Conservation (phyloP, 345 rosid genomes). For the Salix udensis region DNA sequence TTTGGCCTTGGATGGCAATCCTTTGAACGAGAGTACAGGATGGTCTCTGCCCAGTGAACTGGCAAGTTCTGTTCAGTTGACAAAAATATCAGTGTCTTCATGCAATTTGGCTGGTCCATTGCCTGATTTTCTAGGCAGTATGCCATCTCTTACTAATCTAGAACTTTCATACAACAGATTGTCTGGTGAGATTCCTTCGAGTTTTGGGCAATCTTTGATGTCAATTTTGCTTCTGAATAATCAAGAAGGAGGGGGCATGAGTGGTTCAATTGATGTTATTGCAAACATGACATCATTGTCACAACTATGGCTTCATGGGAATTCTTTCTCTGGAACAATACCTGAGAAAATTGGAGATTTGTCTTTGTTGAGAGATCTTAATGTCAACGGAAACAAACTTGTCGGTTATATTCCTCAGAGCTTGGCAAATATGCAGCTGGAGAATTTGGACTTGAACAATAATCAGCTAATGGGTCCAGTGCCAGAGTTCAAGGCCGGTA, state of each 20-base stretch:
- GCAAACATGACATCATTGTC: conserved; percentile 36
- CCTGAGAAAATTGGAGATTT: conserved; percentile 42
- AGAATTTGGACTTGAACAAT: conserved; percentile 39
- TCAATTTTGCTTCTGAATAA: conserved; percentile 44
- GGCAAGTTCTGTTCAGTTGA: conserved; percentile 33
- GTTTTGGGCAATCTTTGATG: conserved; percentile 38
- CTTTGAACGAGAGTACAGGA: conserved; percentile 36
- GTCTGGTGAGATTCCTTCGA: conserved; percentile 40
- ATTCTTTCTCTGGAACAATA: conserved; percentile 38
- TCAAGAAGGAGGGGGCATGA: conserved; percentile 39
- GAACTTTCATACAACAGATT: conserved; percentile 40
- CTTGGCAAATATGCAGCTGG: conserved; percentile 41
- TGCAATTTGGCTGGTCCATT: conserved; percentile 43
- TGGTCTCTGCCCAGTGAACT: conserved; percentile 43
- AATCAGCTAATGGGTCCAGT: conserved; percentile 44
- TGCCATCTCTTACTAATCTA: conserved; percentile 32
- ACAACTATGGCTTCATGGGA: conserved; percentile 56
- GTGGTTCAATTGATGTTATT: conserved; percentile 37
- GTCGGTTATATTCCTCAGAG: conserved; percentile 47
- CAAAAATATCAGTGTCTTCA: conserved; percentile 32
- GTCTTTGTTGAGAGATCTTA: conserved; percentile 35
- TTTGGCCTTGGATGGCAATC: conserved; percentile 48
- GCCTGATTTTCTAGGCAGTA: conserved; percentile 39
- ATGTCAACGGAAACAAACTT: conserved; percentile 41
- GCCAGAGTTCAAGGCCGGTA: conserved; percentile 40